phyloP scores from a whole-genome alignment of 169 alveolate genomes.

The Plasmodium cynomolgi region DNA sequence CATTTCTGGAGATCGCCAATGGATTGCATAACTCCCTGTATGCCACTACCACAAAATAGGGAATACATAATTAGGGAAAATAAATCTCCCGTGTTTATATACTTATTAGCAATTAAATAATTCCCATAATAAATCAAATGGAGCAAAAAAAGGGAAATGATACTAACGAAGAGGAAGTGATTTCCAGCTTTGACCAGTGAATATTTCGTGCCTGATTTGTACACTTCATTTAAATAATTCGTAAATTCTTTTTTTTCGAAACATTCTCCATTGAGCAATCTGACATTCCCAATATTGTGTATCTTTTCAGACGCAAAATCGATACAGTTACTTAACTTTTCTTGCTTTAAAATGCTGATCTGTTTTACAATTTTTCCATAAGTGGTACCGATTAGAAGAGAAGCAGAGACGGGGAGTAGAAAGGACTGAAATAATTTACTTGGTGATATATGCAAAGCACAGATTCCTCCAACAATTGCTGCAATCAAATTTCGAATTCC shows the following conservation, averaged over 20 bases:
- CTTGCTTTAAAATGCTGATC: constrained; percentile 47
- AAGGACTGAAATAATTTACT: constrained; percentile 37
- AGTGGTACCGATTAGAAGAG: constrained; percentile 49
- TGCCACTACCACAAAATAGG: constrained; percentile 78
- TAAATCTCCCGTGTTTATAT: constrained; percentile 82
- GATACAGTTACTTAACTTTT: constrained; percentile 45
- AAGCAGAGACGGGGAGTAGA: constrained; percentile 40
- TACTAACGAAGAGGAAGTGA: constrained; percentile 58
- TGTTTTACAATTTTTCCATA: constrained; percentile 52
- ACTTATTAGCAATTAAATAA: constrained; percentile 47
- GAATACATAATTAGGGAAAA: constrained; percentile 81
- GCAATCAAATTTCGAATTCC: constrained; percentile 64
- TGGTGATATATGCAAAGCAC: constrained; percentile 72
- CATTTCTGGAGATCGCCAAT: constrained; percentile 79
- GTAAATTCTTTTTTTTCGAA: constrained; percentile 62
- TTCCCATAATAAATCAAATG: constrained; percentile 69
- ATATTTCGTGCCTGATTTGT: constrained; percentile 41
- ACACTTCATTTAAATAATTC: constrained; percentile 64
- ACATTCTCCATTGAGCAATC: constrained; percentile 56
- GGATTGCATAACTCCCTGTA: constrained; percentile 77
- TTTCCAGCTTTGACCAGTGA: constrained; percentile 58
- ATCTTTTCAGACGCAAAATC: constrained; percentile 70
- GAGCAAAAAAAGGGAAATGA: constrained; percentile 40
- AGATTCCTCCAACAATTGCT: constrained; percentile 53
- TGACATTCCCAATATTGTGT: constrained; percentile 36